Percentiles rank a stretch among this genome's conserved stretches.
These are phyloP conservation scores for Tilletiopsis washingtonensis DNA, from an alignment of 1,284 basidiomycete genomes.

Conservation along the genomic window DNA sequence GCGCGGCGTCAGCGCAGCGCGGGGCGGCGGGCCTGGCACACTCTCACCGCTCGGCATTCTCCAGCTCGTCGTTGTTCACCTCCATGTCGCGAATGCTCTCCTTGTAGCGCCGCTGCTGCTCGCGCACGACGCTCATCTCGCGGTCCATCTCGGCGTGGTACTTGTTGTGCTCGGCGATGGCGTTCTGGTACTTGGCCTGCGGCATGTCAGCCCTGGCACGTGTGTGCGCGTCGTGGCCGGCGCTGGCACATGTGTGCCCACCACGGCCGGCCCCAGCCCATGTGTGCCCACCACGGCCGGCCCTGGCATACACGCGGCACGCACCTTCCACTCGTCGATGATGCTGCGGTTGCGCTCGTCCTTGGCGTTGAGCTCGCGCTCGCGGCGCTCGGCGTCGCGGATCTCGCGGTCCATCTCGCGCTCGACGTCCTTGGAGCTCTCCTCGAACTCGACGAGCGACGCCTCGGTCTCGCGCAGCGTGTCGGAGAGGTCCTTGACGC, in stretches of 20 bases:
- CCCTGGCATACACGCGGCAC: background rate
- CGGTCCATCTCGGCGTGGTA: conserved; percentile 31
- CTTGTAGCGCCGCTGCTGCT: conserved; percentile 42
- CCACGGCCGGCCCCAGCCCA: background rate
- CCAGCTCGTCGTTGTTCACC: conserved; percentile 44
- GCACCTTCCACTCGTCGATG: conserved; percentile 41
- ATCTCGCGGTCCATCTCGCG: conserved; percentile 43
- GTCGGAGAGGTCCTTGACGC: conserved; percentile 35
- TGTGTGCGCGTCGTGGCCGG: background rate
- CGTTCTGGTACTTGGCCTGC: conserved; percentile 35
- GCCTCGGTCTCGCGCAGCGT: conserved; percentile 35
- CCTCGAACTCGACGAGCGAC: conserved; percentile 40
- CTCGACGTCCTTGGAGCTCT: conserved; percentile 42
- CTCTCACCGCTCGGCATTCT: conserved; percentile 38
- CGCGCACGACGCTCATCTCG: conserved; percentile 29
- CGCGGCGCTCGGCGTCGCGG: conserved; percentile 18
- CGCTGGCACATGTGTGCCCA: background rate
- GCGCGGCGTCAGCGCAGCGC: conserved; percentile 1
- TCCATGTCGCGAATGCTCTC: conserved; percentile 42
- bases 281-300: background rate
- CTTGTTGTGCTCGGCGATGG: conserved; percentile 36
- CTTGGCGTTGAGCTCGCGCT: conserved; percentile 22
- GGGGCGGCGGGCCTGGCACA: conserved; percentile 58
- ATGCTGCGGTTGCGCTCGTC: conserved; percentile 31
- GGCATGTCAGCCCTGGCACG: background rate